A percentile compares a stretch with the other conserved stretches of the same genome.
These are phyloP conservation scores for Ganoderma leucocontextum DNA, from an alignment of 1,284 basidiomycete species.

Conservation along the genomic window DNA sequence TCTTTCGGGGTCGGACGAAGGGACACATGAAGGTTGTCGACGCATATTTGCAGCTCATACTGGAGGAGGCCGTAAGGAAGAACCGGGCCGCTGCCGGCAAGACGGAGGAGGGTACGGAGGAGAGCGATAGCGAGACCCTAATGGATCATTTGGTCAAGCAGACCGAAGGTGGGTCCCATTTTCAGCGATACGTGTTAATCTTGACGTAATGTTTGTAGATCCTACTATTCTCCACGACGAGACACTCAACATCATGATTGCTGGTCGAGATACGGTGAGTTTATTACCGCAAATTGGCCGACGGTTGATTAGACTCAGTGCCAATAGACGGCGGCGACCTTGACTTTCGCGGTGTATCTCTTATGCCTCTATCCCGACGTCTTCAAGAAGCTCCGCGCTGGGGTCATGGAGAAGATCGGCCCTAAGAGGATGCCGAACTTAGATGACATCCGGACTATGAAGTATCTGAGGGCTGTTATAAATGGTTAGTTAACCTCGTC, in stretches of 20 bases:
- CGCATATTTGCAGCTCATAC: slow-evolving; percentile 47
- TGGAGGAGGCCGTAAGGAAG: slow-evolving; percentile 48
- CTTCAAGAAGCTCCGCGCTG: slow-evolving; percentile 47
- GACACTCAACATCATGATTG: slow-evolving; percentile 50
- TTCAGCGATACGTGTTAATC: not conserved
- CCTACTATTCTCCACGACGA: slow-evolving; percentile 47
- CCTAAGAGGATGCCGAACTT: slow-evolving; percentile 45
- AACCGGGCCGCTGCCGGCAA: slow-evolving; percentile 30
- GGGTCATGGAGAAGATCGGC: slow-evolving; percentile 50
- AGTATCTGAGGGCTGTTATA: slow-evolving; percentile 46
- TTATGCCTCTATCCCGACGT: slow-evolving; percentile 50
- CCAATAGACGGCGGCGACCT: slow-evolving; percentile 44
- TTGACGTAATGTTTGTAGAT: slow-evolving; percentile 14
- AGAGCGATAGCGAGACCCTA: slow-evolving; percentile 42
- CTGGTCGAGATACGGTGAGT: slow-evolving; percentile 51
- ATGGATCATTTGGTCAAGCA: slow-evolving; percentile 49
- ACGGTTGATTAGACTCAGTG: not conserved
- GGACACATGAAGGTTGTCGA: slow-evolving; percentile 34
- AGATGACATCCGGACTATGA: slow-evolving; percentile 50
- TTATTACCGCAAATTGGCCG: not conserved
- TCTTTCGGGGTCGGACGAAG: slow-evolving; percentile 19
- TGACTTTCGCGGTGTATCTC: slow-evolving; percentile 52
- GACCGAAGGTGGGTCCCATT: slow-evolving; percentile 37
- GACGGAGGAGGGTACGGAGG: slow-evolving; percentile 5
- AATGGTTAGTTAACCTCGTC: slow-evolving; percentile 29